Conservation (phyloP, 441 rosid species). For the Adansonia grandidieri region DNA sequence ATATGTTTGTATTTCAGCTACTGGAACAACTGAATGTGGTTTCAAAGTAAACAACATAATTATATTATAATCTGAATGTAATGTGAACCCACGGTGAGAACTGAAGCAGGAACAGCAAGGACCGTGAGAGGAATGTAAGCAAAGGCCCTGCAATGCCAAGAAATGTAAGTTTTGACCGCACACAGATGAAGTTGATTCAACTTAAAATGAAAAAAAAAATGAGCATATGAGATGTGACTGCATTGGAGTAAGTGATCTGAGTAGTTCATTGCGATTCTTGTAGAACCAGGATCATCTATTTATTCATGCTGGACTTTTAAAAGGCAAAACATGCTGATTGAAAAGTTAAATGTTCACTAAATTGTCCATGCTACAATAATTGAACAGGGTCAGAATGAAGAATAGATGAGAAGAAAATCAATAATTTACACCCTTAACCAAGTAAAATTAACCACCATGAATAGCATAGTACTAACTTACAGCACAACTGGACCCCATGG, state of each 20-base stretch:
- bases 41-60: neutral
- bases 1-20: neutral
- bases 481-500: constrained; percentile 10
- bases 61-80: neutral
- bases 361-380: neutral
- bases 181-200: neutral
- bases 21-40: neutral
- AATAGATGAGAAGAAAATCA: neutral
- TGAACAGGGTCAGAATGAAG: neutral
- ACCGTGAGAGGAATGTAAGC: constrained; percentile 6
- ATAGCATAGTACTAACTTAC: neutral
- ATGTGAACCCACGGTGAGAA: neutral
- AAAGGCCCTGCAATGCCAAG: constrained; percentile 12
- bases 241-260: neutral
- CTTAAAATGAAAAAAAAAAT: neutral
- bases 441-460: neutral
- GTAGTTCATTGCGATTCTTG: neutral
- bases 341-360: neutral
- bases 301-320: neutral
- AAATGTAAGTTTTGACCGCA: neutral
- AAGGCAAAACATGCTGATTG: neutral
- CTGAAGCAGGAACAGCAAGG: constrained; percentile 14
- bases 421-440: neutral
- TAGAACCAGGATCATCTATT: neutral
- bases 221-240: neutral